Percentiles rank a stretch among this genome's conserved stretches.
Conservation (phyloP, 2,329 filamentous ascomycete genomes). For the Phaeosphaeria sp. region DNA sequence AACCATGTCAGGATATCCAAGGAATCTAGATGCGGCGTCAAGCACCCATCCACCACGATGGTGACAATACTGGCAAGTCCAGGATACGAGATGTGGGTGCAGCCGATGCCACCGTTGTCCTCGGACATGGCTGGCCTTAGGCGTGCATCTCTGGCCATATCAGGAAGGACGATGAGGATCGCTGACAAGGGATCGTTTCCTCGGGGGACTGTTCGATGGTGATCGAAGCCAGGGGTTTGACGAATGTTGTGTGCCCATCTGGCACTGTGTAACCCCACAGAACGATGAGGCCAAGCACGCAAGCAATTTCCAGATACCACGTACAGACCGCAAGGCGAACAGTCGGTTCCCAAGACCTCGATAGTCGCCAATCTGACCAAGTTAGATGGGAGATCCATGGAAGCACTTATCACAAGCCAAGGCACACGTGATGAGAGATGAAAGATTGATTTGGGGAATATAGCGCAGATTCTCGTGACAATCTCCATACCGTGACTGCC, state of each 20-base stretch:
- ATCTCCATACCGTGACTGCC: constrained; percentile 15
- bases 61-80: background rate
- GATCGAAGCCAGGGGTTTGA: constrained; percentile 6
- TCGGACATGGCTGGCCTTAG: background rate
- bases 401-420: background rate
- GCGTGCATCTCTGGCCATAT: background rate
- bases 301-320: constrained; percentile 10
- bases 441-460: constrained; percentile 16
- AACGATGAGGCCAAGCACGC: background rate
- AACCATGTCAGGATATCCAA: background rate
- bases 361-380: background rate
- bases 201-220: background rate
- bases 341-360: background rate
- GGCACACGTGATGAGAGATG: constrained; percentile 16
- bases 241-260: constrained; percentile 9
- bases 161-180: background rate
- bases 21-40: constrained; percentile 18
- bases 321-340: background rate
- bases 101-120: background rate
- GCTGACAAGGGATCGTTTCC: background rate
- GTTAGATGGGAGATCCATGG: background rate
- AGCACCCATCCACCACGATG: background rate
- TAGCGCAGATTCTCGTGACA: constrained; percentile 28
- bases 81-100: constrained; percentile 1
- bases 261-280: constrained; percentile 3